phyloP scores from a whole-genome alignment of 2,329 filamentous ascomycete species.

The Aspergillus calidoustus region DNA sequence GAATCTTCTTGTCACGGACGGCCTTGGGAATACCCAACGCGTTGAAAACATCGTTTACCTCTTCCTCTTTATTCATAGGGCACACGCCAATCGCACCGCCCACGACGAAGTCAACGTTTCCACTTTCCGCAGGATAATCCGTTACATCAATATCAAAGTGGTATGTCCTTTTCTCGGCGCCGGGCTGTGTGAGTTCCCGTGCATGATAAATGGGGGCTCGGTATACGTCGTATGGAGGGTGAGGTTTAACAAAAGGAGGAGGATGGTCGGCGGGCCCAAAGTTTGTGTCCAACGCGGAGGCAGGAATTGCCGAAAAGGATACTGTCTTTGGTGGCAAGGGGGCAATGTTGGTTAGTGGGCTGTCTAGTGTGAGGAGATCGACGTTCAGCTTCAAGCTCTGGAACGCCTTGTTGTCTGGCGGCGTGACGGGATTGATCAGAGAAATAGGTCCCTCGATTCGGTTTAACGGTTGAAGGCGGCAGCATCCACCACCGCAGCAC shows the following conservation, averaged over 20 bases:
- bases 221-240: constrained; percentile 90
- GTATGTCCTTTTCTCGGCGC: constrained; percentile 94
- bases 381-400: constrained; percentile 77
- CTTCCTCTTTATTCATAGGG: constrained; percentile 76
- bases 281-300: constrained; percentile 38
- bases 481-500: constrained; percentile 69
- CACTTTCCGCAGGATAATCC: constrained; percentile 82
- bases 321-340: constrained; percentile 77
- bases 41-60: constrained; percentile 85
- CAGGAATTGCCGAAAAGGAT: constrained; percentile 58
- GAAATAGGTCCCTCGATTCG: constrained; percentile 46
- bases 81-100: constrained; percentile 93
- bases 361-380: constrained; percentile 71
- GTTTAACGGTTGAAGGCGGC: constrained; percentile 61
- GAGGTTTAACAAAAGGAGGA: constrained; percentile 88
- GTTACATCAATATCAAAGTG: constrained; percentile 98
- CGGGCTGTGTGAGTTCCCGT: constrained; percentile 82
- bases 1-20: constrained; percentile 80
- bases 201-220: constrained; percentile 84
- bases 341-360: constrained; percentile 70
- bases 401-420: constrained; percentile 85
- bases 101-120: constrained; percentile 88
- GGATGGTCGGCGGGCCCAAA: constrained; percentile 63
- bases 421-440: constrained; percentile 53
- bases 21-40: constrained; percentile 79